phyloP scores from a whole-genome alignment of 192 early-diverging fungal genomes.

The Rhizophagus clarus region DNA sequence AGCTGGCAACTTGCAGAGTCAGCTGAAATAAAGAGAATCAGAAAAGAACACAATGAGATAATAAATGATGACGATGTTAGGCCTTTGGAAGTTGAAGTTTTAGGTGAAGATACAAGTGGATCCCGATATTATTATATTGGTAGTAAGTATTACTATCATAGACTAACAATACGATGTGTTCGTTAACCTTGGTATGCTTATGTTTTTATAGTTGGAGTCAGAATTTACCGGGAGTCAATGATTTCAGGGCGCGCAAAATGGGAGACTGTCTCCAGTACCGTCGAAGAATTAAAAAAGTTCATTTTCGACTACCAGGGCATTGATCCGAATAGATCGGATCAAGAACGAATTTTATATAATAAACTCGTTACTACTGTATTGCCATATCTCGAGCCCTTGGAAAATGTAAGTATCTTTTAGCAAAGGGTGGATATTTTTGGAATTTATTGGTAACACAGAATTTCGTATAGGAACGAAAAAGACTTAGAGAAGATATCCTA shows the following conservation, averaged over 20 bases:
- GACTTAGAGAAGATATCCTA: neutral
- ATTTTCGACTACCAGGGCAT: neutral
- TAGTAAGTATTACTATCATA: neutral
- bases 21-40: neutral
- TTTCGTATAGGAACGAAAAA: neutral
- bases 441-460: neutral
- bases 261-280: neutral
- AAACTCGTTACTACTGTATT: neutral
- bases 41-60: neutral
- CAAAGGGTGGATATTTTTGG: neutral
- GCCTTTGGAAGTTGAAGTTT: slow-evolving; percentile 17
- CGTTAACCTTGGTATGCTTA: neutral
- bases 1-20: slow-evolving; percentile 8
- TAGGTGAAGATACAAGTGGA: slow-evolving; percentile 1
- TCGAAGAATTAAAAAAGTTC: slow-evolving; percentile 3
- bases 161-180: neutral
- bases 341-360: neutral
- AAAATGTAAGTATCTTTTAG: neutral
- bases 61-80: neutral
- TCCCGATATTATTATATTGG: slow-evolving; percentile 15
- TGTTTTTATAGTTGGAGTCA: neutral
- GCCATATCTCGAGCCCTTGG: neutral
- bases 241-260: neutral
- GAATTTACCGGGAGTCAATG: slow-evolving; percentile 19
- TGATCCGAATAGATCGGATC: neutral